phyloP scores from a whole-genome alignment of 2,329 filamentous ascomycete genomes.

The Beauveria australis region DNA sequence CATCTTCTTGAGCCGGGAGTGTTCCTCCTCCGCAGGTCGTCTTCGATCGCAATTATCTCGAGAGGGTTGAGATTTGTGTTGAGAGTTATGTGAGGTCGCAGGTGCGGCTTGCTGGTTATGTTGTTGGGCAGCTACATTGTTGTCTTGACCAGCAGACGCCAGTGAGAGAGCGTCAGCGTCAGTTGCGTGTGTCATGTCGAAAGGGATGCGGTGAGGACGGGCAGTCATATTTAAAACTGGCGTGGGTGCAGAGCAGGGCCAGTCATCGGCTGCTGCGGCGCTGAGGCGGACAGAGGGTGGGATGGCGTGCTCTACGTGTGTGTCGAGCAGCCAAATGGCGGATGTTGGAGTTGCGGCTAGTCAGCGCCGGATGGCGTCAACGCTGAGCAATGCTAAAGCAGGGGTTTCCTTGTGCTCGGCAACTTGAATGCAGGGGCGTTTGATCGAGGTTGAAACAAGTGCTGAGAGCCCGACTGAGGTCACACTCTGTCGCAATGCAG shows the following conservation, averaged over 20 bases:
- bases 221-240: slow-evolving; percentile 9
- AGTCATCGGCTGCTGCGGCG: slow-evolving; percentile 6
- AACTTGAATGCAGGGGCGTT: not conserved
- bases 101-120: not conserved
- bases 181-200: slow-evolving; percentile 6
- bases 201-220: slow-evolving; percentile 2
- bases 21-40: slow-evolving; percentile 41
- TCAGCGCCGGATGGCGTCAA: slow-evolving; percentile 10
- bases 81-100: not conserved
- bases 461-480: not conserved
- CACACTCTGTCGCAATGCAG: not conserved
- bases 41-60: slow-evolving; percentile 42
- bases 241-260: slow-evolving; percentile 6
- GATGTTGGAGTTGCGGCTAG: slow-evolving; percentile 2
- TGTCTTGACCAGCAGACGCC: slow-evolving; percentile 2
- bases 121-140: slow-evolving; percentile 5
- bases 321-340: not conserved
- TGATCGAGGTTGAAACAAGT: not conserved
- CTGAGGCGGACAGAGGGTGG: slow-evolving; percentile 6
- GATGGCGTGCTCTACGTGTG: slow-evolving; percentile 11
- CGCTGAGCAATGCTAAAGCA: not conserved
- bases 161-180: slow-evolving; percentile 1
- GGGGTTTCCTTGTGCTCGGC: too few species aligned
- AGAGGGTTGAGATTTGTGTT: slow-evolving; percentile 14
- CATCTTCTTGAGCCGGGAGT: slow-evolving; percentile 46